A percentile compares a stretch with the other conserved stretches of the same genome.
Evolutionary conservation across 1,139 yeast genomes (phyloP).

Genomic region (Geotrichum europaeum): DNA sequence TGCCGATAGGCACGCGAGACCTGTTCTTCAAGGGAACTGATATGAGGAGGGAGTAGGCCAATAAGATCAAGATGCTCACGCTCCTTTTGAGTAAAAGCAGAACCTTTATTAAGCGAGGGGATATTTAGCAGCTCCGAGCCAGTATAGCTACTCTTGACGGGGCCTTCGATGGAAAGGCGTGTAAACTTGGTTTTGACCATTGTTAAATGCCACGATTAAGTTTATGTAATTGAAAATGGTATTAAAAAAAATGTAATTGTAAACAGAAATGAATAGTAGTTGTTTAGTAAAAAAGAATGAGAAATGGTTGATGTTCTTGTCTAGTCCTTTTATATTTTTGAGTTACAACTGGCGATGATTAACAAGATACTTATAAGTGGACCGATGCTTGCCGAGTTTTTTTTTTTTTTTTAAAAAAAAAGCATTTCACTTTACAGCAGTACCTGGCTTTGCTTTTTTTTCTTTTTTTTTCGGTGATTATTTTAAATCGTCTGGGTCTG

Average conservation of each 20-base stretch:
- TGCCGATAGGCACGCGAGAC: slow-evolving; percentile 90
- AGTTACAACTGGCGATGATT: neutral
- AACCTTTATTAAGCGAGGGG: slow-evolving; percentile 85
- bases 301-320: neutral
- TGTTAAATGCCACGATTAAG: neutral
- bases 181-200: slow-evolving; percentile 36
- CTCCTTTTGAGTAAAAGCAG: slow-evolving; percentile 82
- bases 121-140: slow-evolving; percentile 50
- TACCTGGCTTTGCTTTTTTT: too few relatives aligned
- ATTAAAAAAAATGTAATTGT: neutral
- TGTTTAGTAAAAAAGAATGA: neutral
- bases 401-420: too few relatives aligned
- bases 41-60: slow-evolving; percentile 79
- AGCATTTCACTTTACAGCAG: too few relatives aligned
- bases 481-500: too few relatives aligned
- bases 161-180: slow-evolving; percentile 70
- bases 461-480: too few relatives aligned
- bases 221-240: neutral
- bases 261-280: neutral
- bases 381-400: neutral
- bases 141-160: slow-evolving; percentile 69
- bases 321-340: neutral
- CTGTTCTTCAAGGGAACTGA: slow-evolving; percentile 76
- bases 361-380: neutral
- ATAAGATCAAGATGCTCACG: slow-evolving; percentile 71